These are phyloP conservation scores for Starmerella roubikii DNA, from an alignment of 805 yeast species.

Conservation along the genomic window DNA sequence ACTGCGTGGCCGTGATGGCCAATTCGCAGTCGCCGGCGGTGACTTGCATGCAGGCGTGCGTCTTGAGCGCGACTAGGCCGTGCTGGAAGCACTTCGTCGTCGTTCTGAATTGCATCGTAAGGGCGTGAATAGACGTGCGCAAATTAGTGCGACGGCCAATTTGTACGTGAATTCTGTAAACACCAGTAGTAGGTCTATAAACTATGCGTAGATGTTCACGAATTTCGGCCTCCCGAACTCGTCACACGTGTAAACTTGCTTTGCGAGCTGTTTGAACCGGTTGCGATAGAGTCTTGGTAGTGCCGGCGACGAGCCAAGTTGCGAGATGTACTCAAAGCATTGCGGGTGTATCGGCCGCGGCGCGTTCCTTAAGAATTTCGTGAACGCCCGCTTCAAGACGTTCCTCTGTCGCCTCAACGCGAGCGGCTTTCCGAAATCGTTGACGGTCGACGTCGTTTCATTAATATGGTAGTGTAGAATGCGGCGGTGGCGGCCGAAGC, in stretches of 20 bases:
- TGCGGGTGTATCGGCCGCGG: constrained; percentile 13
- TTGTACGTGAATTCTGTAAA: background rate
- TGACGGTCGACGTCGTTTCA: constrained; percentile 1
- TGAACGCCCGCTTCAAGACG: constrained; percentile 3
- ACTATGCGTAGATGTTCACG: background rate
- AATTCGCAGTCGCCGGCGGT: constrained; percentile 7
- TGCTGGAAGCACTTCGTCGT: background rate
- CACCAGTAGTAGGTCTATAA: too few relatives aligned
- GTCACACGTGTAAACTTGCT: constrained; percentile 3
- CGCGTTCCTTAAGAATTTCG: constrained; percentile 5
- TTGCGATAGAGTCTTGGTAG: constrained; percentile 3
- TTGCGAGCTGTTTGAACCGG: constrained; percentile 1
- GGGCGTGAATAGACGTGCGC: too few relatives aligned
- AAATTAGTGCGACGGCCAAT: too few relatives aligned
- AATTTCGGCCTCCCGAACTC: background rate
- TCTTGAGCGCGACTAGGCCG: background rate
- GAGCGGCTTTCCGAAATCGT: constrained; percentile 7
- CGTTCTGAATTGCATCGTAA: background rate
- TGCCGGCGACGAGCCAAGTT: background rate
- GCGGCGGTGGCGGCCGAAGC: constrained; percentile 4
- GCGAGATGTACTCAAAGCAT: background rate
- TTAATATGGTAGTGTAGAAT: constrained; percentile 4
- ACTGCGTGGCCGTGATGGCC: constrained; percentile 13
- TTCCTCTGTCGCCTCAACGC: constrained; percentile 8
- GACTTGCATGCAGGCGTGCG: background rate